phyloP scores from a whole-genome alignment of 768 basidiomycete genomes.

The Megacollybia marginata region DNA sequence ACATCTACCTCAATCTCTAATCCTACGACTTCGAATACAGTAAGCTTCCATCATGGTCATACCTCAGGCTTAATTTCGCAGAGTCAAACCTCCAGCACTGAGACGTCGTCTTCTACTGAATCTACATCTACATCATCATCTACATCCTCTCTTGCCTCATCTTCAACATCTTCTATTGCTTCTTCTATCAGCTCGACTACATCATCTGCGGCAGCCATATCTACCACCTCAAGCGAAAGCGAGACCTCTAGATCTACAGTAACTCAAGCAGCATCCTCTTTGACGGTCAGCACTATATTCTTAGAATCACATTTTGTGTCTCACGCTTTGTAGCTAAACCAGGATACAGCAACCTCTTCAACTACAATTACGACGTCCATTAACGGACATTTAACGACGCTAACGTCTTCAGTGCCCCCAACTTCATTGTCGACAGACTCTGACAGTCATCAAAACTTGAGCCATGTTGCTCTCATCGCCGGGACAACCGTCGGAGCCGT shows the following conservation, averaged over 20 bases:
- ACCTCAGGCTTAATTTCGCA: no score
- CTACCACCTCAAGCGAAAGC: no score
- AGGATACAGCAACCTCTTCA: constrained; percentile 2
- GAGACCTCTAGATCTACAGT: no score
- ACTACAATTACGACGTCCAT: background rate
- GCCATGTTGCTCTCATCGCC: constrained; percentile 27
- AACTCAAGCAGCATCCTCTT: no score
- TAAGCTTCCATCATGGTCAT: no score
- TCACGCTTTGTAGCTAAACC: background rate
- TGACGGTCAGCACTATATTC: no score
- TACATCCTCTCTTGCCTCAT: constrained; percentile 3
- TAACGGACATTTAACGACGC: constrained; percentile 6
- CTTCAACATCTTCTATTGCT: constrained; percentile 6
- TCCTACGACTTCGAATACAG: no score
- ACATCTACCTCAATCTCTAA: no score
- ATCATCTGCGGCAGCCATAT: background rate
- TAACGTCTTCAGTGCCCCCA: constrained; percentile 10
- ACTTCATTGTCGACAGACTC: constrained; percentile 21
- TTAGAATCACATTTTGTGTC: background rate
- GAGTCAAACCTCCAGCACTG: background rate
- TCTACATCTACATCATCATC: constrained; percentile 10
- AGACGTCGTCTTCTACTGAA: constrained; percentile 4
- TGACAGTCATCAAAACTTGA: constrained; percentile 4
- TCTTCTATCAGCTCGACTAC: constrained; percentile 9
- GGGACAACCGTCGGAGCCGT: constrained; percentile 31